Percentiles rank a stretch among this genome's conserved stretches.
phyloP scores from a whole-genome alignment of 768 basidiomycete genomes.

The Lentinula lateritia region DNA sequence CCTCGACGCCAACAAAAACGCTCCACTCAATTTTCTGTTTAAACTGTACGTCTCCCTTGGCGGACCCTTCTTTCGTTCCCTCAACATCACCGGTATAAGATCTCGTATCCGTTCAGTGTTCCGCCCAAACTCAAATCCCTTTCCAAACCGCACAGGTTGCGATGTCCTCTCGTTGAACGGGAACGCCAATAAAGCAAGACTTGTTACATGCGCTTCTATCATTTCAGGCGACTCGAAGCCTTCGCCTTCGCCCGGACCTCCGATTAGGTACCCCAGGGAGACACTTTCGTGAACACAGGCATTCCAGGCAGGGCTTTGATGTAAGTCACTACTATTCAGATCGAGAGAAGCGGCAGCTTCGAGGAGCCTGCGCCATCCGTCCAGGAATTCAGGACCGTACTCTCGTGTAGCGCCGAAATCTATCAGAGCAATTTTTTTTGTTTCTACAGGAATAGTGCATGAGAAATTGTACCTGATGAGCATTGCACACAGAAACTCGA shows the following conservation, averaged over 20 bases:
- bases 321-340: constrained; percentile 38
- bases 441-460: background rate
- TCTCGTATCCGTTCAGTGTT: constrained; percentile 72
- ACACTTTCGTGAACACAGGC: constrained; percentile 69
- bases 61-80: constrained; percentile 84
- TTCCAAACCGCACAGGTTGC: constrained; percentile 80
- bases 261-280: constrained; percentile 87
- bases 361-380: constrained; percentile 83
- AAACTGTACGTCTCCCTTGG: constrained; percentile 93
- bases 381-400: constrained; percentile 83
- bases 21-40: constrained; percentile 83
- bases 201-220: constrained; percentile 80
- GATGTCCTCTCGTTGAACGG: constrained; percentile 67
- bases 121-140: constrained; percentile 53
- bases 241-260: constrained; percentile 73
- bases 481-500: background rate
- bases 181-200: constrained; percentile 78
- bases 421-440: constrained; percentile 68
- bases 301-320: constrained; percentile 19
- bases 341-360: constrained; percentile 52
- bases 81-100: constrained; percentile 87
- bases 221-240: constrained; percentile 49
- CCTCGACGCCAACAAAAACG: constrained; percentile 73
- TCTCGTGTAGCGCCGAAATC: constrained; percentile 95
- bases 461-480: background rate